Percentiles rank a stretch among this genome's conserved stretches.
phyloP scores from a whole-genome alignment of 140 eudicot species.

The Erigeron philadelphicus region DNA sequence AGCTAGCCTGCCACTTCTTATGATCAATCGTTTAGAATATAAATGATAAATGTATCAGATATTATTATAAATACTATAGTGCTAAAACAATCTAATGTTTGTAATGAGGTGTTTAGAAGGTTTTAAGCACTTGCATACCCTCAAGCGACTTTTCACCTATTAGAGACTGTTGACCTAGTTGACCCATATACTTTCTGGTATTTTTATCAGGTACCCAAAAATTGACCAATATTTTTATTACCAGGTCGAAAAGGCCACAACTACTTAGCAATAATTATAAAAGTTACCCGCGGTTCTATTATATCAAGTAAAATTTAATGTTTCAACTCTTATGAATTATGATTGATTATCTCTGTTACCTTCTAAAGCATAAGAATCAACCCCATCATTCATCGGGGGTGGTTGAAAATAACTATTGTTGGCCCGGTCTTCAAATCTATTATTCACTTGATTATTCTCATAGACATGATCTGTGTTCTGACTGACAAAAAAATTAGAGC shows the following conservation, averaged over 20 bases:
- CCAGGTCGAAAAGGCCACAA: not conserved
- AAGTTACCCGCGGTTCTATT: constrained; percentile 38
- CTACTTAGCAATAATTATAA: not conserved
- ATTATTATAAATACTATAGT: not conserved
- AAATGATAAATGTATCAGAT: not conserved
- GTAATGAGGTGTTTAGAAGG: not conserved
- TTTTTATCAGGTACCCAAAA: not conserved
- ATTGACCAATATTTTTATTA: not conserved
- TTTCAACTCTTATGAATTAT: not conserved
- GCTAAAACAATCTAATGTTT: not conserved
- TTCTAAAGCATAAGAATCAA: constrained; percentile 48
- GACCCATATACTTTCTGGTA: not conserved
- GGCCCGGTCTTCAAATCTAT: constrained; percentile 36
- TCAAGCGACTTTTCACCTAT: not conserved
- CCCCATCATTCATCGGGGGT: constrained; percentile 37
- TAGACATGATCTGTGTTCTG: constrained; percentile 30
- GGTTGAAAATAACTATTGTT: constrained; percentile 36
- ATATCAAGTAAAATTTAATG: constrained; percentile 3
- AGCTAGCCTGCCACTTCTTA: not conserved
- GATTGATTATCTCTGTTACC: constrained; percentile 49
- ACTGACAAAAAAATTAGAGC: constrained; percentile 31
- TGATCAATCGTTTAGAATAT: not conserved
- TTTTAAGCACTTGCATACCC: not conserved
- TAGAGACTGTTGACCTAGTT: constrained; percentile 3
- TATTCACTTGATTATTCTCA: constrained; percentile 31